Base-by-base conservation (phyloP, 2,329 filamentous ascomycete species). In the Penicillium palitans region DNA sequence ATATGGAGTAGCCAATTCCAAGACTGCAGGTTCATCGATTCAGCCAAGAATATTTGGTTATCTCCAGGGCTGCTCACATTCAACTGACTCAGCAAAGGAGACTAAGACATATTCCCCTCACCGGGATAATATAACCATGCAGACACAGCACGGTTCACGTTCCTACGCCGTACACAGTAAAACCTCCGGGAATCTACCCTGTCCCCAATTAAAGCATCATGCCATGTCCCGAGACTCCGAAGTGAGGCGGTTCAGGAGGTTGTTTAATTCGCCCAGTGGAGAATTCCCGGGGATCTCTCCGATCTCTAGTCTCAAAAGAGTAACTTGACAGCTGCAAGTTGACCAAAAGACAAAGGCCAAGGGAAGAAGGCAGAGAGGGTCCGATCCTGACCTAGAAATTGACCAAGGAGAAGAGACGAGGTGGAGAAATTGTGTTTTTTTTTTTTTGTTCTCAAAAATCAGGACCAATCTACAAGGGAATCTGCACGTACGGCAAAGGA, bases 241-340 rank as follows among this genome's bases (percentile, higher is more conserved):
- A 48, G 27, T 42, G 55, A 58, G 60, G 61, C 54, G 46, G 59
- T 27, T 59, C 45, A 57, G 60, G 45, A 48, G 61, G 19, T 45
- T 52, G 42, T 49, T 61, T 60, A 56, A 63, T 62, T 48, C 65
- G 61, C 62, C 60, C 62, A 52, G 61, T 66, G 65, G 64, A 50
- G 61, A 63, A 62, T 59, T 49, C 41, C 65, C 60, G 62, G 61
- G 63, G 69, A 71, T 68, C 66, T 63, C 63, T 63, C 70, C 69
- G 70, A 71, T 64, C 65, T 65, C 60, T 66, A 67, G 58, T 55
- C 68, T 65, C 39, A 61, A 68, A 68, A 33, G 31, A 63, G 69
- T 58, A 68, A 65, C 55, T 65, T 73, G 69, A 72, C 69, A 72
- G 70, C 67, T 70, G 62, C 54, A 62, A 56, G 40, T 55, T 57